Base-by-base conservation (phyloP, 1,139 yeast species). In the Scheffersomyces stambukii region DNA sequence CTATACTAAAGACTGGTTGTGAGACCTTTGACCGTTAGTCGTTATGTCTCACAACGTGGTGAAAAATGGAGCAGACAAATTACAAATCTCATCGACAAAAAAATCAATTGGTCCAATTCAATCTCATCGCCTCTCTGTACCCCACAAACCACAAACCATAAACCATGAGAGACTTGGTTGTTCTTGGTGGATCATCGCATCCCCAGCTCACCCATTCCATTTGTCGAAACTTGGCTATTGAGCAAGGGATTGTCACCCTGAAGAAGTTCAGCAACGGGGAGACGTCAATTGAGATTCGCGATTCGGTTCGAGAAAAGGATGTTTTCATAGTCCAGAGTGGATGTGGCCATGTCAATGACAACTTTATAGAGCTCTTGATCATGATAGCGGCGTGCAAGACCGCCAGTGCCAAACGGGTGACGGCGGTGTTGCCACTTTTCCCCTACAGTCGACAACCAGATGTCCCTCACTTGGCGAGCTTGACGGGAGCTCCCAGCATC, bases 391-490 rank as follows among this genome's bases (percentile, higher is more conserved):
- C 98, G 5, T 89, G 97, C 57, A 91, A 91, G 52, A 83, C 93
- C 17, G 96, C 98, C 3, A 82, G 95, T 42, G 97, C 98, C 9
- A 80, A 77, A 38, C 72, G 94, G 41, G 95, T 89, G 23, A 89
- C 96, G 3, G 97, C 95, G 0, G 96, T 93, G 20, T 66, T 91
- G 56, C 98, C 99, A 5, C 68, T 86, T 39, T 91, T 93, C 55
- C 96, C 97, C 13, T 93, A 93, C 54, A 84, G 96, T 1, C 71
- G 99, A 50, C 99, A 93, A 58, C 95, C 96, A 2, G 97, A 89
- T 56, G 79, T 85, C 23, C 96, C 96, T n/a, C 84, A 81, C 48
- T 77, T 84, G 24, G 84, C 91, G 1, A 84, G 85, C 20, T 49
- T 68, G 25, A 61, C 68, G 2, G 70, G 69, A 3, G 70, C 70